These are phyloP conservation scores for Brassica nigra DNA, from an alignment of 345 rosid genomes.

Conservation along the genomic window DNA sequence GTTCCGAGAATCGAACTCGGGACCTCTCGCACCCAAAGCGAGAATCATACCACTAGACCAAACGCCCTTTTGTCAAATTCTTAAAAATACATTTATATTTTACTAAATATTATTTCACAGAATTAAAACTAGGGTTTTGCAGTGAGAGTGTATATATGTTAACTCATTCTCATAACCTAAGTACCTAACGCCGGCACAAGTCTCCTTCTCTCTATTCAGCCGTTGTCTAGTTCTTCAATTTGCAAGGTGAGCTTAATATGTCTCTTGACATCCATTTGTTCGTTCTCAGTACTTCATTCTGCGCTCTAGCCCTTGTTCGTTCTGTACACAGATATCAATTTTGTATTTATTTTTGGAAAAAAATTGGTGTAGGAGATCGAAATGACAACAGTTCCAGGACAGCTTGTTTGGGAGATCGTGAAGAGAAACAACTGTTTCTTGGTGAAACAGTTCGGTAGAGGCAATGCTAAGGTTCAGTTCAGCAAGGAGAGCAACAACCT, in stretches of 20 bases:
- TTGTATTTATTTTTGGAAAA: not conserved
- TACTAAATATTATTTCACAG: fast-evolving
- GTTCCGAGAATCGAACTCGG: slow-evolving; percentile 77
- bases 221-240: not conserved
- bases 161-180: not conserved
- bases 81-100: too few species aligned
- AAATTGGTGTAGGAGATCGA: slow-evolving; percentile 15
- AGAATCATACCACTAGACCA: slow-evolving; percentile 96
- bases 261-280: not conserved
- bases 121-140: slow-evolving; percentile 35
- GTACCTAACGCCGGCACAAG: slow-evolving; percentile 27
- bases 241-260: slow-evolving; percentile 14
- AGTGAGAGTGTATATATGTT: slow-evolving; percentile 16
- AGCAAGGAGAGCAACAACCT: slow-evolving; percentile 83
- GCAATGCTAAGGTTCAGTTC: slow-evolving; percentile 60
- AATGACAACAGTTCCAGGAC: slow-evolving; percentile 78
- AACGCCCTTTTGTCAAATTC: slow-evolving; percentile 44
- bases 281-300: not conserved
- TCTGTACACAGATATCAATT: not conserved
- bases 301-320: not conserved
- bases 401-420: slow-evolving; percentile 78
- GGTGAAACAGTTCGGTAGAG: slow-evolving; percentile 77
- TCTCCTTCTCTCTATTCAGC: slow-evolving; percentile 24
- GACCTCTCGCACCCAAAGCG: slow-evolving; percentile 95
- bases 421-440: slow-evolving; percentile 74